Conservation (phyloP, 1,284 basidiomycete genomes). For the Cryptococcus jaspeensis region DNA sequence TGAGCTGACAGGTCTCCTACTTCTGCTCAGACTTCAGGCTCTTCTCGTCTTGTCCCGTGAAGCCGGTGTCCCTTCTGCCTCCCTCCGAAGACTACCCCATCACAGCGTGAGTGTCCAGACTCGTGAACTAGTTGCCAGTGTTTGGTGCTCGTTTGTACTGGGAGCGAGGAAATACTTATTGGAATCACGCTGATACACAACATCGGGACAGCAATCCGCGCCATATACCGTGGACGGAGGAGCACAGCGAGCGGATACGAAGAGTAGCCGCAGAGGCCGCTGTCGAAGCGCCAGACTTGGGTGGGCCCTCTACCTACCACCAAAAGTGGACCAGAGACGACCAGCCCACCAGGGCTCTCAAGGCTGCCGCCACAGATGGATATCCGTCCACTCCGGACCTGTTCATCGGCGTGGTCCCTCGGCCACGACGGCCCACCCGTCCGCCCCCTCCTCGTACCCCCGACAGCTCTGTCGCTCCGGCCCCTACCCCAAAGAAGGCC, state of each 20-base stretch:
- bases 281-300: constrained; percentile 2
- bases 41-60: constrained; percentile 29
- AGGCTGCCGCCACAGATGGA: background rate
- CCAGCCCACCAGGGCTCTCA: background rate
- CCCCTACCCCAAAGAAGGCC: no score
- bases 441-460: background rate
- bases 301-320: constrained; percentile 2
- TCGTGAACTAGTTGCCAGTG: background rate
- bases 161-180: no score
- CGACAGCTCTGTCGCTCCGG: background rate
- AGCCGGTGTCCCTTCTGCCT: constrained; percentile 18
- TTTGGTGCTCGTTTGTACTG: no score
- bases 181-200: background rate
- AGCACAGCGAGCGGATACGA: background rate
- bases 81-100: constrained; percentile 23
- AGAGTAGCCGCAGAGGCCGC: constrained; percentile 1
- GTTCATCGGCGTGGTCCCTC: constrained; percentile 1
- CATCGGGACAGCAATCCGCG: constrained; percentile 1
- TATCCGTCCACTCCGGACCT: background rate
- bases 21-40: constrained; percentile 31
- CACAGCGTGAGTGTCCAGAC: constrained; percentile 15
- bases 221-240: background rate
- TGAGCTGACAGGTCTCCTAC: background rate
- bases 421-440: background rate
- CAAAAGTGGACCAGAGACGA: constrained; percentile 1